phyloP scores from a whole-genome alignment of 352 stramenopile genomes.

The Phytophthora kernoviae region DNA sequence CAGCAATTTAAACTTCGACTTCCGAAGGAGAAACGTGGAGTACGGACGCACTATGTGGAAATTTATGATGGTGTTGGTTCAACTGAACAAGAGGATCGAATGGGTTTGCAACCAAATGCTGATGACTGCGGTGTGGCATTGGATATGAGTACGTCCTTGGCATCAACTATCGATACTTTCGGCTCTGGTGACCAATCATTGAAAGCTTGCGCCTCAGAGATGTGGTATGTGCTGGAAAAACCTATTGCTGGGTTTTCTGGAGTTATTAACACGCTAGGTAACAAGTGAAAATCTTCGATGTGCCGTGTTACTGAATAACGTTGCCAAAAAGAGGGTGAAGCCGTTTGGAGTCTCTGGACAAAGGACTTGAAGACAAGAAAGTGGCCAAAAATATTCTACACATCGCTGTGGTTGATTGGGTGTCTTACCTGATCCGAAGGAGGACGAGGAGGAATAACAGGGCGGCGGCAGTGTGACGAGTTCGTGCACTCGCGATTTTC shows the following conservation, averaged over 20 bases:
- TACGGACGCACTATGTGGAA: slow-evolving; percentile 29
- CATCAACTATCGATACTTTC: background rate
- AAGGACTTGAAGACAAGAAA: slow-evolving; percentile 23
- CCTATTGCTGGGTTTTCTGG: slow-evolving; percentile 47
- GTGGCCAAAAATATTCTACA: slow-evolving; percentile 37
- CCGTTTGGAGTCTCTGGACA: background rate
- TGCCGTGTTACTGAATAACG: no score
- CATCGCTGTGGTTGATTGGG: slow-evolving; percentile 1
- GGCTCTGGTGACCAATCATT: background rate
- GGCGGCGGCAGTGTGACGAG: background rate
- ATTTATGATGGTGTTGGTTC: slow-evolving; percentile 19
- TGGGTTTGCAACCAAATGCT: background rate
- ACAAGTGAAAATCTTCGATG: background rate
- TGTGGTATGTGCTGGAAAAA: slow-evolving; percentile 57
- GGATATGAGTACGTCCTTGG: background rate
- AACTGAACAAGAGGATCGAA: background rate
- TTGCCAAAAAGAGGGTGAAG: no score
- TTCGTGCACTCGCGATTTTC: slow-evolving; percentile 11
- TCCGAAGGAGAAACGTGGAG: slow-evolving; percentile 37
- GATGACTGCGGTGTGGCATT: no score
- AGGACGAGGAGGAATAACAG: slow-evolving; percentile 15
- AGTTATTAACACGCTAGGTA: slow-evolving; percentile 17
- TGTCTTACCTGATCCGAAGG: slow-evolving; percentile 1
- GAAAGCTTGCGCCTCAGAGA: slow-evolving; percentile 6
- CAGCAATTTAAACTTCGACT: slow-evolving; percentile 62